Base-by-base conservation (phyloP, 371 early-diverging fungal species). In the Mortierella sp. region DNA sequence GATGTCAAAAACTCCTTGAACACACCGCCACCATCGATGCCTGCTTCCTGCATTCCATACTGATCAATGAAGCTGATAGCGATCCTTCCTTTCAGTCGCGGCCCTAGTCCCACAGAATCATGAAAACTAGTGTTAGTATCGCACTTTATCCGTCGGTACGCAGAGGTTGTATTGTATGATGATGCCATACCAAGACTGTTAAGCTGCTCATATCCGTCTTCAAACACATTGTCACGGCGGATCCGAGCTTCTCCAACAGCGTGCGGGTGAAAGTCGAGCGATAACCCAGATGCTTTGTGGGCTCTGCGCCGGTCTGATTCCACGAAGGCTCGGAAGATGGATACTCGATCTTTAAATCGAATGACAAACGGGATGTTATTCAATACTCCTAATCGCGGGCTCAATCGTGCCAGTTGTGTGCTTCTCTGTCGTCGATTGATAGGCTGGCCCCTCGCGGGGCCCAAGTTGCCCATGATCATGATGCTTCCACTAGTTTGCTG, bases 1-100 rank as follows among this genome's bases (percentile, higher is more conserved):
- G 82, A 74, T 5, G 93, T 94, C 58, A 96, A 74, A 68, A 96
- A 96, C 62, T 91, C 91, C 49, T 91, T 91, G 61, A 91, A 91
- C 0, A 91, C 87, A 21, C 90, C 80, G 19, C 96, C 96, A 54
- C 96, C 97, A 78, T 97, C 98, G 61, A 97, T 92, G 2, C 98
- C 98, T 14, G 94, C 94, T 79, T 98, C 98, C 19, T 80, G 82
- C 41, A 95, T 74, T 0, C 96, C 96, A 66, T 91, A 91, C 57
- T 90, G 87, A 71, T 91, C 92, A 27, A 95, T 86, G 84, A 98
- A 96, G 4, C 87, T 82, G 54, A 98, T 96, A 10, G 90, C 84
- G 49, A 98, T 85, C n/a, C 88, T 88, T 19, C 81, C 79, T 68
- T 94, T 94, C 43, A 96, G 80, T 19, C 52, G 74, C 0, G 84